These are phyloP conservation scores for Candolleomyces efflorescens DNA, from an alignment of 768 basidiomycete species.

Conservation along the genomic window DNA sequence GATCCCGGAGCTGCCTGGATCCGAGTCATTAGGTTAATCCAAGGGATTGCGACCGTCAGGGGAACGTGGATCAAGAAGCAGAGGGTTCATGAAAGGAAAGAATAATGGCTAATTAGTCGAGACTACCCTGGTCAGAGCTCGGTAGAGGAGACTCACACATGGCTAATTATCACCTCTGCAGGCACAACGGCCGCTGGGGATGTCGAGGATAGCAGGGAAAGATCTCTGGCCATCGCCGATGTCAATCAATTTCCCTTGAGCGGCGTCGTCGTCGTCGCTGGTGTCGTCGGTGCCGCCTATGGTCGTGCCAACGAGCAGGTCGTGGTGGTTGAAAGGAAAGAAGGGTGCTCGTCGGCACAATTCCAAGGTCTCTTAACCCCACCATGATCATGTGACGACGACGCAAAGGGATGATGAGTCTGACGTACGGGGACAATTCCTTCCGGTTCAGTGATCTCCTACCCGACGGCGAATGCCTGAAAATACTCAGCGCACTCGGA, in stretches of 20 bases:
- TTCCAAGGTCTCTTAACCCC: slow-evolving; percentile 5
- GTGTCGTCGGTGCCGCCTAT: neutral
- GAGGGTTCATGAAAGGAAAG: no score
- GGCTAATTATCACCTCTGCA: slow-evolving; percentile 50
- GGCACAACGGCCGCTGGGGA: slow-evolving; percentile 37
- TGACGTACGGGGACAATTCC: no score
- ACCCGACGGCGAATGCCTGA: no score
- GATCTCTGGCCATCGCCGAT: slow-evolving; percentile 43
- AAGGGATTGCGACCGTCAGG: neutral
- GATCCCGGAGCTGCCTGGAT: slow-evolving; percentile 68
- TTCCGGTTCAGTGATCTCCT: no score
- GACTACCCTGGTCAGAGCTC: neutral
- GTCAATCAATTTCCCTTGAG: neutral
- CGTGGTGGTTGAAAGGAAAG: neutral
- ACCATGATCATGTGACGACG: slow-evolving; percentile 1
- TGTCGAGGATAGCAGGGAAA: slow-evolving; percentile 38
- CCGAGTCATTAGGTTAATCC: neutral
- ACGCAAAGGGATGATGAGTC: no score
- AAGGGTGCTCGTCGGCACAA: neutral
- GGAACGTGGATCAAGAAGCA: neutral
- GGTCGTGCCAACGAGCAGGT: neutral
- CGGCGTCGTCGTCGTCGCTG: neutral
- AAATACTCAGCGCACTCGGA: no score
- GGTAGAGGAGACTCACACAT: slow-evolving; percentile 45
- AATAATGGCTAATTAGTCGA: neutral